phyloP scores from a whole-genome alignment of 202 grass and related monocot species.

The Tripidium arundinaceum region DNA sequence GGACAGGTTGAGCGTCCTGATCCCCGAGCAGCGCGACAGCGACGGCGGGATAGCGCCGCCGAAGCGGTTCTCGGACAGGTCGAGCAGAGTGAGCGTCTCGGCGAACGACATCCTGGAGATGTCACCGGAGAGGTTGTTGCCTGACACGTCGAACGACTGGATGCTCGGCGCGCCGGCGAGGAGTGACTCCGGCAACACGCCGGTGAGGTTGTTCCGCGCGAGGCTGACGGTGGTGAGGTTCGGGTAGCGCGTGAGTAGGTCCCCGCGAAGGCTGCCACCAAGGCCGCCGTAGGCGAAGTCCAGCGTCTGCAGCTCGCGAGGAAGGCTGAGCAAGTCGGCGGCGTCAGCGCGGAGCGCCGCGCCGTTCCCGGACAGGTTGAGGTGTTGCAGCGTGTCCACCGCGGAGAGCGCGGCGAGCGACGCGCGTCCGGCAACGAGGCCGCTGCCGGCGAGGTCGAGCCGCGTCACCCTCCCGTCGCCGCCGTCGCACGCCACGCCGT shows the following conservation, averaged over 20 bases:
- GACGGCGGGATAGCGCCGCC: constrained; percentile 45
- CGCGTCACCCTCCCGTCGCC: constrained; percentile 43
- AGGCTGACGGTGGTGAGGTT: constrained; percentile 58
- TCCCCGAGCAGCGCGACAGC: constrained; percentile 35
- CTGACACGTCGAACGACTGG: constrained; percentile 57
- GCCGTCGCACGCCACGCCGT: constrained; percentile 53
- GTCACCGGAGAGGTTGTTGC: constrained; percentile 70
- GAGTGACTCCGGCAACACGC: constrained; percentile 39
- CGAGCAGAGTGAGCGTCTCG: constrained; percentile 40
- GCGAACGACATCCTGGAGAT: constrained; percentile 32
- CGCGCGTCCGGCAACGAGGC: constrained; percentile 40
- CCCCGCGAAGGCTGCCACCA: constrained; percentile 39
- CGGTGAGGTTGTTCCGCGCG: constrained; percentile 64
- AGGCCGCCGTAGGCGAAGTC: constrained; percentile 59
- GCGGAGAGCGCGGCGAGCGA: constrained; percentile 38
- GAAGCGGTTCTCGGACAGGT: constrained; percentile 63
- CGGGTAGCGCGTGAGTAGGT: constrained; percentile 36
- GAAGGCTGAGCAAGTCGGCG: constrained; percentile 42
- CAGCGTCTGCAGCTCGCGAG: constrained; percentile 37
- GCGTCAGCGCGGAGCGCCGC: constrained; percentile 36
- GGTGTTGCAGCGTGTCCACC: constrained; percentile 35
- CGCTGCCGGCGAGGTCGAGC: constrained; percentile 50
- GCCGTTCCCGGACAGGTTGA: constrained; percentile 71
- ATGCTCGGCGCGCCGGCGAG: constrained; percentile 37
- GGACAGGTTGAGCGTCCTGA: constrained; percentile 71